These are phyloP conservation scores for Paramarasmius palmivorus DNA, from an alignment of 1,284 basidiomycete genomes.

Conservation along the genomic window DNA sequence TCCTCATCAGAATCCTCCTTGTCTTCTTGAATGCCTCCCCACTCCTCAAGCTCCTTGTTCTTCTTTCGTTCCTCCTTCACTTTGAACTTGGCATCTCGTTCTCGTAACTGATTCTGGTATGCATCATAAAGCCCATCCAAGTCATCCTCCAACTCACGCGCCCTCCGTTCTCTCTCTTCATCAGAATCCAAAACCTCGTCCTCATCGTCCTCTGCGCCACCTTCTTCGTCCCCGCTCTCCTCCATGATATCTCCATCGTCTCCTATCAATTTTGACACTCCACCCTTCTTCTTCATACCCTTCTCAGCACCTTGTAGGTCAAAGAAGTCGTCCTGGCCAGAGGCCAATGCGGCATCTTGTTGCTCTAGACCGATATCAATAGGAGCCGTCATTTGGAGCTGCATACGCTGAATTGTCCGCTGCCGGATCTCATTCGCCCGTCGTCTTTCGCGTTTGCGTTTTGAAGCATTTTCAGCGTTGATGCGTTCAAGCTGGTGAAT, in stretches of 20 bases:
- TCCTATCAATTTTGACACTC: slow-evolving; percentile 44
- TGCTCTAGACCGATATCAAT: slow-evolving; percentile 94
- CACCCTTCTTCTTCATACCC: slow-evolving; percentile 44
- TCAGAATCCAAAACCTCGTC: slow-evolving; percentile 63
- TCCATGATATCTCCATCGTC: slow-evolving; percentile 50
- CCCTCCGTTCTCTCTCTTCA: slow-evolving; percentile 70
- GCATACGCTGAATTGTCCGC: slow-evolving; percentile 91
- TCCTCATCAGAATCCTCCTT: slow-evolving; percentile 44
- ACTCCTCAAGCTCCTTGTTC: slow-evolving; percentile 73
- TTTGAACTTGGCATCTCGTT: slow-evolving; percentile 89
- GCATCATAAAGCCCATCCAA: slow-evolving; percentile 89
- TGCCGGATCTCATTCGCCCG: slow-evolving; percentile 89
- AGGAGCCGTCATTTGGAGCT: slow-evolving; percentile 96
- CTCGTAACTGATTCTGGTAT: slow-evolving; percentile 81
- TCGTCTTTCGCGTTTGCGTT: slow-evolving; percentile 82
- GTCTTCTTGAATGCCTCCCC: slow-evolving; percentile 70
- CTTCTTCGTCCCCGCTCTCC: slow-evolving; percentile 47
- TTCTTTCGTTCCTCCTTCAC: slow-evolving; percentile 82
- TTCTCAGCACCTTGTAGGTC: slow-evolving; percentile 73
- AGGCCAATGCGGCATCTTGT: slow-evolving; percentile 66
- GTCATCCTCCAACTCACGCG: slow-evolving; percentile 76
- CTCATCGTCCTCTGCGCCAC: slow-evolving; percentile 42
- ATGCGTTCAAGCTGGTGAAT: slow-evolving; percentile 74
- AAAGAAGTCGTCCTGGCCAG: slow-evolving; percentile 84
- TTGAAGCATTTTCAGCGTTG: slow-evolving; percentile 75